Conservation (phyloP, 352 stramenopile species). For the Pythium phragmiticola region DNA sequence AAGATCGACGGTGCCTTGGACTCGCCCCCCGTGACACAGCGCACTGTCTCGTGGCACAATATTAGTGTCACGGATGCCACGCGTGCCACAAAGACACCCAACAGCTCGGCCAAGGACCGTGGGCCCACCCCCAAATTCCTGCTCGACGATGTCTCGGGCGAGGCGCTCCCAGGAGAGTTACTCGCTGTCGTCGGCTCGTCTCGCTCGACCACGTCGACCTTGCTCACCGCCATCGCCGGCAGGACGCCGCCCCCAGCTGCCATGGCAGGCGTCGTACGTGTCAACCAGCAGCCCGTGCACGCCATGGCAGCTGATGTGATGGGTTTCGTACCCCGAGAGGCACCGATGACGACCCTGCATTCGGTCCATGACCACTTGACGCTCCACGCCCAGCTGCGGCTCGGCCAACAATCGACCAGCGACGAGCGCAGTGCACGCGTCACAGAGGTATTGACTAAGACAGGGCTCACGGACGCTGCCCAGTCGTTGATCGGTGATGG, state of each 20-base stretch:
- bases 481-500: constrained; percentile 58
- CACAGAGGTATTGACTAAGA: constrained; percentile 51
- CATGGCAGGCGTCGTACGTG: background rate
- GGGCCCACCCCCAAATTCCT: background rate
- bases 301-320: background rate
- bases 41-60: constrained; percentile 8
- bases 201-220: background rate
- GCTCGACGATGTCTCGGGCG: constrained; percentile 3
- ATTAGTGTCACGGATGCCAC: background rate
- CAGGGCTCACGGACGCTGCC: constrained; percentile 52
- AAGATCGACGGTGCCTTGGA: background rate
- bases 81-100: background rate
- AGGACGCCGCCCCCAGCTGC: background rate
- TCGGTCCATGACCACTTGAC: constrained; percentile 89
- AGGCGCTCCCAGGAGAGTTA: constrained; percentile 7
- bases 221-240: constrained; percentile 8
- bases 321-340: constrained; percentile 89
- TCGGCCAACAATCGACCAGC: constrained; percentile 32
- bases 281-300: background rate
- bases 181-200: constrained; percentile 12
- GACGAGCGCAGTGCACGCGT: constrained; percentile 39
- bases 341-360: constrained; percentile 86
- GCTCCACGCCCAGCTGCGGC: constrained; percentile 79
- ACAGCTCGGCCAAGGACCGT: background rate
- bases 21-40: background rate